Base-by-base conservation (phyloP, 2,329 filamentous ascomycete species). In the Corynespora cassiicola region DNA sequence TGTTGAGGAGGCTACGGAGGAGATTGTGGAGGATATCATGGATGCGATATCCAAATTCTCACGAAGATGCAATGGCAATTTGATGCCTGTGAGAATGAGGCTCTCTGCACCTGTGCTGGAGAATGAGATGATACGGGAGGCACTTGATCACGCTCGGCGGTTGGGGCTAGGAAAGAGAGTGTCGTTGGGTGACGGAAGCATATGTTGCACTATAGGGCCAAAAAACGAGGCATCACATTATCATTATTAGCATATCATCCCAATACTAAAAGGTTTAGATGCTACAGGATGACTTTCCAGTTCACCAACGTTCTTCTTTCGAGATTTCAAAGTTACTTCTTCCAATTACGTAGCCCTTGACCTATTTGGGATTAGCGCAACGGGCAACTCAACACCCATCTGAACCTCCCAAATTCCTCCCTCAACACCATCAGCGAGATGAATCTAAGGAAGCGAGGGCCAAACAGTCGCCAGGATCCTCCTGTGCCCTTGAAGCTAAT, bases 41-140 rank as follows among this genome's bases (percentile, higher is more conserved):
- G 53, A 54, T 33, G 49, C 47, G 0, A 10, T 57, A 3, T 20
- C 40, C 7, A 25, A 53, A 7, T 54, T 53, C 24, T 45, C 40
- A 7, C 34, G 51, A 7, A 36, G 51, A 3, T 50, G 46, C 22
- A 52, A 54, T 32, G 23, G 41, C 8, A 21, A 35, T 7, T 11
- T 25, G 4, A 17, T 31, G n/a, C 42, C 48, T 1, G 7, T 51
- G 7, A 12, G 32, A 10, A 15, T 56, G 4, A 14, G 31, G 12
- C 19, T 54, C n/a, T n/a, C n/a, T n/a, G n/a, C n/a, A n/a, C n/a
- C n/a, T n/a, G 33, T 27, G 14, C 16, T 45, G 27, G 37, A 41
- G 18, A 26, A 14, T 9, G 33, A 37, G 30, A 17, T 37, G 12
- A 16, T n/a, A n/a, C n/a, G n/a, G n/a, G n/a, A n/a, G n/a, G n/a